These are phyloP conservation scores for Mollisia scopiformis DNA, from an alignment of 2,329 filamentous ascomycete species.

Conservation along the genomic window DNA sequence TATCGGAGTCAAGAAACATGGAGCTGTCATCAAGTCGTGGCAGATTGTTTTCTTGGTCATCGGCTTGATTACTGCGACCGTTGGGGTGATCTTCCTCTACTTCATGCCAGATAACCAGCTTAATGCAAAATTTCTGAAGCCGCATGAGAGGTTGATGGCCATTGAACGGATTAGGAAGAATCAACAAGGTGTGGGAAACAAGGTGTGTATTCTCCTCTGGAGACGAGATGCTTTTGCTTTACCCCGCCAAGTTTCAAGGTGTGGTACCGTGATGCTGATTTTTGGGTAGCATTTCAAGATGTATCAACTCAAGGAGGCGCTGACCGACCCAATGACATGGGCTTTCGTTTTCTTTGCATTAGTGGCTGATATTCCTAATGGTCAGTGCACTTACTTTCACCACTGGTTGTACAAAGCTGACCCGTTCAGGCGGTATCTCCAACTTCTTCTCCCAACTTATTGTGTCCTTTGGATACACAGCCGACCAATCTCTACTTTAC, in stretches of 20 bases:
- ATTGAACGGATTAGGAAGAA: constrained; percentile 53
- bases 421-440: constrained; percentile 49
- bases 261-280: neutral
- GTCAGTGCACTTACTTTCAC: constrained; percentile 11
- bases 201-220: constrained; percentile 25
- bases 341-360: constrained; percentile 49
- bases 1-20: constrained; percentile 50
- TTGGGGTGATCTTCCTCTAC: constrained; percentile 46
- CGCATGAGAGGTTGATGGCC: constrained; percentile 47
- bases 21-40: constrained; percentile 56
- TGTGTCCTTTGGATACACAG: constrained; percentile 44
- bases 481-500: constrained; percentile 35
- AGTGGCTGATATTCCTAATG: constrained; percentile 35
- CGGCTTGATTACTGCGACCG: constrained; percentile 47
- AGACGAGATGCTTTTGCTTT: neutral
- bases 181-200: constrained; percentile 59
- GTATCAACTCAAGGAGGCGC: constrained; percentile 54
- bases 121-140: constrained; percentile 47
- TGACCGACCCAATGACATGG: constrained; percentile 37
- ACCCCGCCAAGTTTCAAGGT: neutral
- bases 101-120: constrained; percentile 47
- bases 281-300: constrained; percentile 47
- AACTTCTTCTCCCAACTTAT: constrained; percentile 64
- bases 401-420: neutral
- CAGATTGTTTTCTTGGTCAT: constrained; percentile 58